Percentiles rank a stretch among this genome's conserved stretches.
Evolutionary conservation across 306 rosid genomes (phyloP).

Genomic region (Cucumis cinereus): DNA sequence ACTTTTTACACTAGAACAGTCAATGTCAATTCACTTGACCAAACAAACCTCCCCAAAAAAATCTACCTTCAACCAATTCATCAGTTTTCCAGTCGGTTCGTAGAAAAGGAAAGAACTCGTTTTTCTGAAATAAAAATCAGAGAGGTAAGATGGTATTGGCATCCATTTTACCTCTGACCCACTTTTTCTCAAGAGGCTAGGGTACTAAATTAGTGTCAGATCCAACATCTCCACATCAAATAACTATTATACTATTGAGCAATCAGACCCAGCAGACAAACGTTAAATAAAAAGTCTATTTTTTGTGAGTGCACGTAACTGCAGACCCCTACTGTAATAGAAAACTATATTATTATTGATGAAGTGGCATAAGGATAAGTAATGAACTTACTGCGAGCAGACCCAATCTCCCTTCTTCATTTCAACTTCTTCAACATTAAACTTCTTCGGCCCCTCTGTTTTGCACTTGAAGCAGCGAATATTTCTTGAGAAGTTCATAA

Average conservation of each 20-base stretch:
- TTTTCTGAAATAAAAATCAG: not conserved
- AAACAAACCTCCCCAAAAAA: not conserved
- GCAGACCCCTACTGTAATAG: not conserved
- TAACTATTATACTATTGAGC: not conserved
- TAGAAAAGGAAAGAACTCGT: not conserved
- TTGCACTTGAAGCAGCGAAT: constrained; percentile 53
- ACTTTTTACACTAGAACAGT: not conserved
- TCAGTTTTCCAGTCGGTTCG: not conserved
- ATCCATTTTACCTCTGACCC: not conserved
- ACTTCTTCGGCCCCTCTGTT: constrained; percentile 41
- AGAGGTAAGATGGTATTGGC: not conserved
- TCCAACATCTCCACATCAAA: not conserved
- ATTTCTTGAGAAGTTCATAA: constrained; percentile 73
- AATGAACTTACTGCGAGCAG: constrained; percentile 49
- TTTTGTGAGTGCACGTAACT: not conserved
- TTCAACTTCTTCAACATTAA: constrained; percentile 17
- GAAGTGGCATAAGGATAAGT: not conserved
- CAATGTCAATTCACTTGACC: not conserved
- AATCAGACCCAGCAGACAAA: not conserved
- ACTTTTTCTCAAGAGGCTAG: not conserved
- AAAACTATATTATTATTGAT: not conserved
- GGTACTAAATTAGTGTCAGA: not conserved
- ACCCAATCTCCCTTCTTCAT: constrained; percentile 89
- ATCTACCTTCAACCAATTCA: not conserved
- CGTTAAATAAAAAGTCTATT: not conserved